phyloP scores from a whole-genome alignment of 306 rosid genomes.

The Vicia sativa region DNA sequence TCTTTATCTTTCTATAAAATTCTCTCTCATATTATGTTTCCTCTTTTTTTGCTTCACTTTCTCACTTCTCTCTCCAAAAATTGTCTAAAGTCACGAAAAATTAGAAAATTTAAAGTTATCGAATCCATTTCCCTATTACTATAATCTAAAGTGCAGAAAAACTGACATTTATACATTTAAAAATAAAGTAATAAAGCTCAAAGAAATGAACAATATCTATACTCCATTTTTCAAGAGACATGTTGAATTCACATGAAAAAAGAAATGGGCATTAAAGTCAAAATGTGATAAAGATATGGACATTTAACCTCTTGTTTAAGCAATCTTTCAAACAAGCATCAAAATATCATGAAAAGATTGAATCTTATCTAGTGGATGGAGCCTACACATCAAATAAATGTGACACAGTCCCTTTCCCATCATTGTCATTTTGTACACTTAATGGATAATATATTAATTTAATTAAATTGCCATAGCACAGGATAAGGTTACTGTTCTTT shows the following conservation, averaged over 20 bases:
- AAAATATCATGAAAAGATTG: conserved; percentile 36
- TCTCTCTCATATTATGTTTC: too few relatives aligned
- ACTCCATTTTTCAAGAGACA: conserved; percentile 1
- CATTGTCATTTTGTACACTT: conserved; percentile 13
- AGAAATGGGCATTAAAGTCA: conserved; percentile 31
- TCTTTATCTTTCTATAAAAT: too few relatives aligned
- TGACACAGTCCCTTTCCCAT: conserved; percentile 25
- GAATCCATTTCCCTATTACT: too few relatives aligned
- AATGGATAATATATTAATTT: background rate
- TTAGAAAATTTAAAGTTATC: too few relatives aligned
- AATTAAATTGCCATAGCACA: background rate
- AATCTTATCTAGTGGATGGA: conserved; percentile 41
- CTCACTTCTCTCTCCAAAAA: too few relatives aligned
- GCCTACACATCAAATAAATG: background rate
- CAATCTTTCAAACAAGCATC: background rate
- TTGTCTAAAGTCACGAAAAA: too few relatives aligned
- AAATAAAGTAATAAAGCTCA: background rate
- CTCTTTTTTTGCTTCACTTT: too few relatives aligned
- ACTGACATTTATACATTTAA: background rate
- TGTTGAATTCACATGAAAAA: conserved; percentile 4
- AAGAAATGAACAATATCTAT: background rate
- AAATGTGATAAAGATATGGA: background rate
- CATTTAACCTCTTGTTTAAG: background rate
- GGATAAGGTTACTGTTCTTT: conserved; percentile 18
- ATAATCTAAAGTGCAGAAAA: background rate